phyloP scores from a whole-genome alignment of 1,139 yeast genomes.

The Yamadazyma friedrichii region DNA sequence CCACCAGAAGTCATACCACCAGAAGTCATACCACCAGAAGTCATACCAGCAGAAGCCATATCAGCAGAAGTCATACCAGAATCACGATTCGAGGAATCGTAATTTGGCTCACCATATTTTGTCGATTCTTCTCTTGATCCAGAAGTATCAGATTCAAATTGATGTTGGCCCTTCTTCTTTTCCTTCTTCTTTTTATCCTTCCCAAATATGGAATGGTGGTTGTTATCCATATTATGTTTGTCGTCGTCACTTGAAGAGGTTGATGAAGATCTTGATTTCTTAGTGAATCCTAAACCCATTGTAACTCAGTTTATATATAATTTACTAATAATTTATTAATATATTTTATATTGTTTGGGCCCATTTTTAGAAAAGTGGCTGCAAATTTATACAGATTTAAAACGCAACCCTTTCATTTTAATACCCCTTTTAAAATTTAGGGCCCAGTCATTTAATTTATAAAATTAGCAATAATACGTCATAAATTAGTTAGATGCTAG shows the following conservation, averaged over 20 bases:
- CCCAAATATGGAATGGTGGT: background rate
- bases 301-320: too few relatives aligned
- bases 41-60: conserved; percentile 21
- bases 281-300: conserved; percentile 9
- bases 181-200: background rate
- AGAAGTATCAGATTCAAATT: conserved; percentile 9
- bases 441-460: too few relatives aligned
- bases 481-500: too few relatives aligned
- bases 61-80: background rate
- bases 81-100: conserved; percentile 8
- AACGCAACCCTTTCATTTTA: too few relatives aligned
- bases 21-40: conserved; percentile 6
- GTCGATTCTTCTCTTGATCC: conserved; percentile 8
- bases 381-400: background rate
- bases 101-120: background rate
- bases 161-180: conserved; percentile 7
- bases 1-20: conserved; percentile 18
- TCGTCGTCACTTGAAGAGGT: conserved; percentile 2
- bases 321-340: too few relatives aligned
- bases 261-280: conserved; percentile 18
- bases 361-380: background rate
- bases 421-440: too few relatives aligned
- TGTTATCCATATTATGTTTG: conserved; percentile 11
- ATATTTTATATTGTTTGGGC: too few relatives aligned
- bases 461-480: too few relatives aligned